Percentiles rank a stretch among this genome's conserved stretches.
Evolutionary conservation across 2,329 filamentous ascomycete genomes (phyloP).

Genomic region (Rhinocladiella mackenziei): DNA sequence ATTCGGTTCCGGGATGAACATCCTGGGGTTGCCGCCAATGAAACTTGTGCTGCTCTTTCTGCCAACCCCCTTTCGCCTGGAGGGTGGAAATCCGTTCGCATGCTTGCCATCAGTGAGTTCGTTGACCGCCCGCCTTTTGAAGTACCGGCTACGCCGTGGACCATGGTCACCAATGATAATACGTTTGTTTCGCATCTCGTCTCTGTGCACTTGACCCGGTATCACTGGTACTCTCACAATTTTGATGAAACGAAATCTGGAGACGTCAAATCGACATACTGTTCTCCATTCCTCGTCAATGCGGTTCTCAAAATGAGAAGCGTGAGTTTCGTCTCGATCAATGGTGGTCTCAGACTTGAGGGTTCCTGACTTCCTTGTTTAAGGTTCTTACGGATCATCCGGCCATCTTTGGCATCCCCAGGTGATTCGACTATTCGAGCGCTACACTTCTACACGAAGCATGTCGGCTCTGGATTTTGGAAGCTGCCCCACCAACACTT

Average conservation of each 20-base stretch:
- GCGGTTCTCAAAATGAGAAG: slow-evolving; percentile 32
- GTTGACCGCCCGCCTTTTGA: slow-evolving; percentile 9
- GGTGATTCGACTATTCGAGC: slow-evolving; percentile 34
- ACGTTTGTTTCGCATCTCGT: slow-evolving; percentile 35
- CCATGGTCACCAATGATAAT: slow-evolving; percentile 33
- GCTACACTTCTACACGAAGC: slow-evolving; percentile 36
- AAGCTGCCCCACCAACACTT: slow-evolving; percentile 35
- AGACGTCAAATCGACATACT: slow-evolving; percentile 31
- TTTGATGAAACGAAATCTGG: slow-evolving; percentile 31
- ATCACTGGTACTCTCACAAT: slow-evolving; percentile 32
- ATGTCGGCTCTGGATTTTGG: slow-evolving; percentile 36
- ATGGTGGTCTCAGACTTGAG: no score
- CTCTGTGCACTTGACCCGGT: slow-evolving; percentile 36
- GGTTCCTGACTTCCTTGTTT: neutral
- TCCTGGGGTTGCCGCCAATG: slow-evolving; percentile 11
- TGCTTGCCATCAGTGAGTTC: slow-evolving; percentile 16
- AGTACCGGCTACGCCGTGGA: slow-evolving; percentile 30
- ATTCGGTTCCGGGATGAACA: slow-evolving; percentile 25
- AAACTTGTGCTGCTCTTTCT: slow-evolving; percentile 9
- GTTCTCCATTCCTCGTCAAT: slow-evolving; percentile 37
- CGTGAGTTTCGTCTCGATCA: slow-evolving; percentile 8
- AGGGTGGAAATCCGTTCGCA: slow-evolving; percentile 5
- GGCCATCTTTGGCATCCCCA: slow-evolving; percentile 30
- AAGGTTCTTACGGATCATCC: slow-evolving; percentile 39
- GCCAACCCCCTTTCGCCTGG: slow-evolving; percentile 14